These are phyloP conservation scores for Calophaca sinica DNA, from an alignment of 306 rosid species.

Conservation along the genomic window DNA sequence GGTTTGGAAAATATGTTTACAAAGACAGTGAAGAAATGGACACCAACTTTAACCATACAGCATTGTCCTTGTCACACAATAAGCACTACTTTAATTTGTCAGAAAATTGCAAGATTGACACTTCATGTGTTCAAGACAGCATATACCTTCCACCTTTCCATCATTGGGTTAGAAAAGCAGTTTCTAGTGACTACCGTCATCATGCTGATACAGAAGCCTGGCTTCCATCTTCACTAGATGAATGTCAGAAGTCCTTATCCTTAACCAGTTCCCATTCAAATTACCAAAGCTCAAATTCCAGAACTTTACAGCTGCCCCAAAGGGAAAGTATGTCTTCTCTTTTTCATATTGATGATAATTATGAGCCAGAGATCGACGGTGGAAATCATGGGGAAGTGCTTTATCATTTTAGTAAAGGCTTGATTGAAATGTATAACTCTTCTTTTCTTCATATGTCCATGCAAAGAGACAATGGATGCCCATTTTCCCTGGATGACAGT, in stretches of 20 bases:
- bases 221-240: slow-evolving; percentile 48
- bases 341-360: slow-evolving; percentile 42
- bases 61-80: slow-evolving; percentile 48
- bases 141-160: slow-evolving; percentile 47
- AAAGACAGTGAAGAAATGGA: slow-evolving; percentile 48
- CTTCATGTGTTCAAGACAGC: slow-evolving; percentile 48
- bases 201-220: slow-evolving; percentile 51
- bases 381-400: slow-evolving; percentile 43
- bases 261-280: slow-evolving; percentile 48
- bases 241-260: slow-evolving; percentile 49
- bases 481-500: slow-evolving; percentile 47
- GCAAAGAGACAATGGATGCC: slow-evolving; percentile 49
- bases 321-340: slow-evolving; percentile 47
- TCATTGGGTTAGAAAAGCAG: slow-evolving; percentile 47
- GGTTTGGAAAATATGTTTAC: slow-evolving; percentile 47
- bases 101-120: slow-evolving; percentile 43
- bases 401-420: slow-evolving; percentile 50
- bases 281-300: slow-evolving; percentile 45
- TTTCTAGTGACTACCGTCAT: slow-evolving; percentile 43
- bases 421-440: slow-evolving; percentile 47
- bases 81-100: slow-evolving; percentile 45
- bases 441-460: slow-evolving; percentile 48
- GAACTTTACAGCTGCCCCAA: slow-evolving; percentile 46
- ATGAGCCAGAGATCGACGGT: slow-evolving; percentile 40
- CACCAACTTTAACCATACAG: slow-evolving; percentile 48